Evolutionary conservation across 75 land plant species (phyloP).

Genomic region (Ceratopteris richardii): DNA sequence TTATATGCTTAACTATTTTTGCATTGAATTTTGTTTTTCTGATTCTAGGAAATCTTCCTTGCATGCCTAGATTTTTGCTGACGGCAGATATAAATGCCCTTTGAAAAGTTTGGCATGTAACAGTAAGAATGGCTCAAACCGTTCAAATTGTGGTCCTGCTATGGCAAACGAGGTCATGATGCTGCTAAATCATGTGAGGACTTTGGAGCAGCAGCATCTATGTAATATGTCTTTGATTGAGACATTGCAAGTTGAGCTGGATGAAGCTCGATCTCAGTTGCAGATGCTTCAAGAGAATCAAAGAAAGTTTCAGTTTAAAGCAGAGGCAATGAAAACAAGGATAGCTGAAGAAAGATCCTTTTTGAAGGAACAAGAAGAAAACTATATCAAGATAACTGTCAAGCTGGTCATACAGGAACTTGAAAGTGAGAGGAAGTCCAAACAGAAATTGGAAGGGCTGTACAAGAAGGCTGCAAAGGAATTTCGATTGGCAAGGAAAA

Average conservation of each 20-base stretch:
- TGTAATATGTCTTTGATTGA: conserved; percentile 47
- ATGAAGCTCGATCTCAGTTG: conserved; percentile 44
- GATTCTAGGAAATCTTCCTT: no score
- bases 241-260: conserved; percentile 51
- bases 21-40: no score
- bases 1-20: no score
- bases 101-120: no score
- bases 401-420: conserved; percentile 28
- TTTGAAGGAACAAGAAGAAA: conserved; percentile 52
- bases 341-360: conserved; percentile 52
- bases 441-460: conserved; percentile 55
- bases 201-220: conserved; percentile 75
- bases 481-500: conserved; percentile 46
- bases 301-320: conserved; percentile 47
- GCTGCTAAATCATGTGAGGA: conserved; percentile 73
- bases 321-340: conserved; percentile 54
- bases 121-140: no score
- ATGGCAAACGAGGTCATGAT: conserved; percentile 73
- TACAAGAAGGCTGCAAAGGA: conserved; percentile 67
- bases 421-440: conserved; percentile 45
- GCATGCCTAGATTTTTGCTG: no score
- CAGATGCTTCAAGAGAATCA: conserved; percentile 48
- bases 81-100: no score
- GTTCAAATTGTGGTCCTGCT: no score
- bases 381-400: conserved; percentile 38